Percentiles rank a stretch among this genome's conserved stretches.
These are phyloP conservation scores for Orbilia blumenaviensis DNA, from an alignment of 2,329 filamentous ascomycete species.

Conservation along the genomic window DNA sequence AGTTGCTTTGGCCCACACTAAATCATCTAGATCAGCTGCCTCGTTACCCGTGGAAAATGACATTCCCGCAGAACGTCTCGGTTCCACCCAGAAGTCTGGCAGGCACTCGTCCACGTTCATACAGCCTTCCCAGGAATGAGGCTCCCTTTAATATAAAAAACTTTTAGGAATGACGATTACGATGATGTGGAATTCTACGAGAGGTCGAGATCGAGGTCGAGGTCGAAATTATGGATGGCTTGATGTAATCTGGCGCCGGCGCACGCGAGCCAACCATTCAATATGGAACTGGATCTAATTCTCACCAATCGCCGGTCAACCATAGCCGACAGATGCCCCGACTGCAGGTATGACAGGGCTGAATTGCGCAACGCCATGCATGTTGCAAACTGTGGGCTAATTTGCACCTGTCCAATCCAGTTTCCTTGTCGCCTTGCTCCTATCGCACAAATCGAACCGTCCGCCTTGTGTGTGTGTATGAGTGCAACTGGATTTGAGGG, in stretches of 20 bases:
- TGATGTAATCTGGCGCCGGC: conserved; percentile 9
- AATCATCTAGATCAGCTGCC: not conserved
- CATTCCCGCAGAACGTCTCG: conserved; percentile 20
- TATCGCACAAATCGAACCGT: not conserved
- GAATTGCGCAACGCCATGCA: conserved; percentile 34
- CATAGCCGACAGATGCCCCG: not conserved
- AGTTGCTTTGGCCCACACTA: not conserved
- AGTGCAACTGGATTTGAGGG: not conserved
- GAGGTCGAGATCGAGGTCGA: conserved; percentile 10
- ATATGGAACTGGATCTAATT: not conserved
- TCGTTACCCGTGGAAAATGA: not conserved
- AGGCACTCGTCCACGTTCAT: conserved; percentile 16
- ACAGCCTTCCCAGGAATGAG: conserved; percentile 6
- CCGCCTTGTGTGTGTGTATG: not conserved
- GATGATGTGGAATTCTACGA: conserved; percentile 8
- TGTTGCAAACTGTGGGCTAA: conserved; percentile 3
- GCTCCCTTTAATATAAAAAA: conserved; percentile 3
- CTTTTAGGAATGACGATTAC: not conserved
- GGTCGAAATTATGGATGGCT: not conserved
- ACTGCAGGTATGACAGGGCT: conserved; percentile 17
- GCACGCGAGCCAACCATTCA: conserved; percentile 30
- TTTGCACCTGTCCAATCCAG: conserved; percentile 8
- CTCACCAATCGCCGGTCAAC: conserved; percentile 18
- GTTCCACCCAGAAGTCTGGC: conserved; percentile 11
- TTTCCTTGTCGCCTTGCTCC: not conserved